Evolutionary conservation across 2,329 filamentous ascomycete species (phyloP).

Genomic region (Xylaria arbuscula): DNA sequence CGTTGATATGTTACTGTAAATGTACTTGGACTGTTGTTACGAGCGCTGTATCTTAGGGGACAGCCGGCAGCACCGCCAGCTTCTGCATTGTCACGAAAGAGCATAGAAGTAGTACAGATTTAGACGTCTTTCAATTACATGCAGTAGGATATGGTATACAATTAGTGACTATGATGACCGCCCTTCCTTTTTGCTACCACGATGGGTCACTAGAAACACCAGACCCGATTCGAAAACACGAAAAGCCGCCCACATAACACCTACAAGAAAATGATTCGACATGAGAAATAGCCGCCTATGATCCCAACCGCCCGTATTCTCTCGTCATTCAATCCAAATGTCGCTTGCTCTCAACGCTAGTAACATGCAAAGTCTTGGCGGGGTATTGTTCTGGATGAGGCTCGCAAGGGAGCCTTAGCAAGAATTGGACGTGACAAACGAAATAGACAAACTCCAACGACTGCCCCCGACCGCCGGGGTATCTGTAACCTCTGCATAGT

Average conservation of each 20-base stretch:
- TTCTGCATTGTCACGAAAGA: neutral
- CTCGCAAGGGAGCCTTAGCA: conserved; percentile 7
- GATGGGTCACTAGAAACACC: conserved; percentile 27
- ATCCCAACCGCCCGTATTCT: conserved; percentile 22
- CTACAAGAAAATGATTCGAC: conserved; percentile 21
- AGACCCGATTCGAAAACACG: conserved; percentile 23
- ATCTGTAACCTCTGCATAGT: conserved; percentile 42
- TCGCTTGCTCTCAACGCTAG: conserved; percentile 34
- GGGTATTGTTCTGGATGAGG: conserved; percentile 31
- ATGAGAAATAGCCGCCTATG: conserved; percentile 26
- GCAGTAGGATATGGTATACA: conserved; percentile 32
- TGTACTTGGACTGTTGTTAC: neutral
- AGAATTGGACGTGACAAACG: conserved; percentile 31
- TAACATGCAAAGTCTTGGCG: conserved; percentile 37
- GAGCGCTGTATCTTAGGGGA: neutral
- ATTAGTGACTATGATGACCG: conserved; percentile 21
- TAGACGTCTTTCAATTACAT: conserved; percentile 12
- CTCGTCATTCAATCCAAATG: conserved; percentile 21
- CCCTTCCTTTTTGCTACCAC: conserved; percentile 29
- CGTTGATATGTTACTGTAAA: neutral
- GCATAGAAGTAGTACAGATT: conserved; percentile 1
- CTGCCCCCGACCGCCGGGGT: conserved; percentile 41
- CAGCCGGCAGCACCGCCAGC: neutral
- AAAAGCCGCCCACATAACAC: conserved; percentile 10
- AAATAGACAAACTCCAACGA: conserved; percentile 34